Base-by-base conservation (phyloP, 805 yeast genomes). In the Yarrowia divulgata region DNA sequence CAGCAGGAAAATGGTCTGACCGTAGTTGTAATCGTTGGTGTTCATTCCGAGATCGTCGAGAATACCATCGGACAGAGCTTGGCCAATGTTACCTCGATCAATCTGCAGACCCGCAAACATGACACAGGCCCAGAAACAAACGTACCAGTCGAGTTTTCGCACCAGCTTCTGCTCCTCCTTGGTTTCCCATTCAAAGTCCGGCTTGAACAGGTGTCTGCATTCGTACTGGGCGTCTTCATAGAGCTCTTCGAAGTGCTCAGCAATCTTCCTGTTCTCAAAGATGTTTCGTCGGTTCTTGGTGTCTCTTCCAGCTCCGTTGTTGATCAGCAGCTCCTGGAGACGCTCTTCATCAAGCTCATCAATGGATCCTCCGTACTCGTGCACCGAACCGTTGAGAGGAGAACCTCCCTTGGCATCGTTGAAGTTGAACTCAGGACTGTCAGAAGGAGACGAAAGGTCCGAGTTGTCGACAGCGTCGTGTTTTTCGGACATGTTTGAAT, bases 71-170 rank as follows among this genome's bases (percentile, higher is more conserved):
- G 90, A 80, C 6, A 85, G 79, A 9, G 89, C 89, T 73, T 87
- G 88, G 3, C 80, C 74, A 63, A 88, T 76, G 74, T 88, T 87
- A 64, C 83, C 83, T 73, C 91, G 78, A 76, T 87, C 90, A 69
- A 87, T 76, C 74, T 87, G 87, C 69, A 88, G 80, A 14, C 86
- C 87, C 52, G 85, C 78, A 74, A 87, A 87, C 85, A 87, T 81
- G 69, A 87, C 72, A 70, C 86, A 85, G 0, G 89, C 89, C 81
- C 88, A 81, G 39, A 85, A 77, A 5, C 87, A 79, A 35, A 88
- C 89, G 57, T 82, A 78, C 78, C 81, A 81, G 71, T 88, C 90
- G 50, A 85, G 79, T 73, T 85, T 87, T 75, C 85, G 74, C 16
- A 83, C 75, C 6, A 88, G 77, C 50, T 76, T 79, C 45, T 77